Base-by-base conservation (phyloP, 2,329 filamentous ascomycete species). In the Diaporthe longicolla region DNA sequence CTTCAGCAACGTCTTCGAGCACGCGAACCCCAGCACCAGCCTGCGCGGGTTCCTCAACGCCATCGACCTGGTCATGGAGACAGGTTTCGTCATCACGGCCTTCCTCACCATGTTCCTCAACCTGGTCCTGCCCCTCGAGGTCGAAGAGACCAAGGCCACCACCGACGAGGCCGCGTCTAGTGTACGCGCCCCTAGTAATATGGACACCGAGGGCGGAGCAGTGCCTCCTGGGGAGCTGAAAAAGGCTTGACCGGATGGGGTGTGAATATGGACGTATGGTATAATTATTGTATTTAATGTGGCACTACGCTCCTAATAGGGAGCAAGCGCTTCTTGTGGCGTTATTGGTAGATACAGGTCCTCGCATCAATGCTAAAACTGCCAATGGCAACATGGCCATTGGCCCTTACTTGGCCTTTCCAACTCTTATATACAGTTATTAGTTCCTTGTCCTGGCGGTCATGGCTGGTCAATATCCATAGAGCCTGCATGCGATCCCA, bases 21-120 rank as follows among this genome's bases (percentile, higher is more conserved):
- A 81, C 0, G 94, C 93, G 48, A 43, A 43, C 40, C 48, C 48
- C 15, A 82, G 87, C 74, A 94, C 95, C 83, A 88, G 89, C 4
- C 88, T 96, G 3, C 84, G 87, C 61, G 94, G 94, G 3, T 95
- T 97, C 82, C 88, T 93, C 74, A 92, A 95, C 78, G 93, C 94
- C 69, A 91, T 95, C 73, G 87, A 88, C 6, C 84, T 95, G 54
- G 86, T 95, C 73, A 92, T 95, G 89, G 89, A 93, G 83, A 95
- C 93, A 0, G 93, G 93, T 0, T 94, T 93, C 76, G 92, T 92
- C 0, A 87, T 97, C 26, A 93, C 93, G 0, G 95, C 93, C 0
- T 88, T 95, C 32, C 80, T 95, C 54, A 91, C 91, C 68, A 87
- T 97, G 80, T 82, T 94, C 29, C 86, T 98, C 66, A 97, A 97